Conservation (phyloP, 768 basidiomycete species). For the Amanita subjunquillea region DNA sequence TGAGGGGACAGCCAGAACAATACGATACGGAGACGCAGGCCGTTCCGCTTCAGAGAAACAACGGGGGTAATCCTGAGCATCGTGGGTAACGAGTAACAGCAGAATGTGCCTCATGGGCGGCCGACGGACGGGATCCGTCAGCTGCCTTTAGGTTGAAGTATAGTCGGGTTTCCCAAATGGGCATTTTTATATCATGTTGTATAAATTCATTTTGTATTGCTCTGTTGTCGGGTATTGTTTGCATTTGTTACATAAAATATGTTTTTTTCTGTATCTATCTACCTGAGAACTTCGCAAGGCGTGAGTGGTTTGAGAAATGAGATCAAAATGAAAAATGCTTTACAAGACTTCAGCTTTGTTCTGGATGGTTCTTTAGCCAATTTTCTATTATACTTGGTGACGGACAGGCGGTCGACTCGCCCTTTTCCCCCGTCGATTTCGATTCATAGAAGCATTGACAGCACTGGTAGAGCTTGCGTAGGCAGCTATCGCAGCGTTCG, state of each 20-base stretch:
- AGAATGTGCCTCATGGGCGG: background rate
- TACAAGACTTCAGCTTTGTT: background rate
- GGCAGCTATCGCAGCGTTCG: slow-evolving; percentile 44
- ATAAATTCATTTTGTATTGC: no score
- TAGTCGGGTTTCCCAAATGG: no score
- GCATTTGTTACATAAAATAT: no score
- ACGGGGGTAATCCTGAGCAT: background rate
- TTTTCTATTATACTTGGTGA: slow-evolving; percentile 36
- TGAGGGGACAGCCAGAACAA: background rate
- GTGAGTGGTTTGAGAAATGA: no score
- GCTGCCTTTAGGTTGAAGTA: background rate
- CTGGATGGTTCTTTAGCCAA: slow-evolving; percentile 51
- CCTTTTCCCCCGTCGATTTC: slow-evolving; percentile 23
- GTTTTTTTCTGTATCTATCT: no score
- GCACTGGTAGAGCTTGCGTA: slow-evolving; percentile 50
- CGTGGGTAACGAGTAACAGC: background rate
- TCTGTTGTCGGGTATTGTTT: no score
- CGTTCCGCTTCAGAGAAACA: background rate
- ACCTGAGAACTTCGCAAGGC: no score
- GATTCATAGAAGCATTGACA: slow-evolving; percentile 47
- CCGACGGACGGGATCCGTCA: no score
- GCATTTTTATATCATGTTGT: no score
- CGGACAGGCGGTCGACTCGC: slow-evolving; percentile 55
- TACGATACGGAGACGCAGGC: background rate
- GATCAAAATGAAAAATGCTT: no score